These are phyloP conservation scores for Pneumocystis oryctolagi DNA, from an alignment of 1,139 yeast genomes.

Conservation along the genomic window DNA sequence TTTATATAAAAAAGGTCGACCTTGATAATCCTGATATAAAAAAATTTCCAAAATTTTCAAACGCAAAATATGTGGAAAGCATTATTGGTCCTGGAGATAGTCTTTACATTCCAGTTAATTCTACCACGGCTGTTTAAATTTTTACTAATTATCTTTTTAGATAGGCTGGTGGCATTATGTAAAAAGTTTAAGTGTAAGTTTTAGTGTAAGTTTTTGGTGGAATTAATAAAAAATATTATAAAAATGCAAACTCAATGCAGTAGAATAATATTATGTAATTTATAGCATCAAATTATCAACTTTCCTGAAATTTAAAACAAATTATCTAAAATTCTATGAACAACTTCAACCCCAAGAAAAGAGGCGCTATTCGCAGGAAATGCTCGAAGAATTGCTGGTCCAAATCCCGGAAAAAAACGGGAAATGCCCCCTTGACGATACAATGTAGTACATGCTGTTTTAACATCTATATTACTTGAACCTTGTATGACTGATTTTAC, in stretches of 20 bases:
- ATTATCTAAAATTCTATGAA: conserved; percentile 48
- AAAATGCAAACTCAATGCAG: too few relatives aligned
- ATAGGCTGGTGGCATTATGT: conserved; percentile 19
- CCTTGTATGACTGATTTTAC: conserved; percentile 69
- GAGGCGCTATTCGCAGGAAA: conserved; percentile 99
- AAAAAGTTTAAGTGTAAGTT: conserved; percentile 13
- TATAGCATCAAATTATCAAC: too few relatives aligned
- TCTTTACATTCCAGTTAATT: conserved; percentile 15
- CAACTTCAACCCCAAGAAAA: conserved; percentile 79
- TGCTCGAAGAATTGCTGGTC: conserved; percentile 85
- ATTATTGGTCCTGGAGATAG: conserved; percentile 18
- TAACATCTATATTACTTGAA: conserved; percentile 38
- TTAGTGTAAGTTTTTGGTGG: conserved; percentile 18
- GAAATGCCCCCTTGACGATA: conserved; percentile 61
- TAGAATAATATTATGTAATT: too few relatives aligned
- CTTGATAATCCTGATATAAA: conserved; percentile 2
- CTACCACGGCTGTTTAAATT: background rate
- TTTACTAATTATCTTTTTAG: background rate
- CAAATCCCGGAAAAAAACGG: conserved; percentile 95
- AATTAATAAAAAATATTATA: background rate
- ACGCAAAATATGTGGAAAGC: conserved; percentile 15
- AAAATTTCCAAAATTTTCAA: conserved; percentile 15
- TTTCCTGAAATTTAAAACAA: background rate
- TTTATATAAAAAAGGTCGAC: background rate
- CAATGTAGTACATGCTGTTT: conserved; percentile 49